Base-by-base conservation (phyloP, 176 grass and related monocot species). In the Oryza glaberrima region DNA sequence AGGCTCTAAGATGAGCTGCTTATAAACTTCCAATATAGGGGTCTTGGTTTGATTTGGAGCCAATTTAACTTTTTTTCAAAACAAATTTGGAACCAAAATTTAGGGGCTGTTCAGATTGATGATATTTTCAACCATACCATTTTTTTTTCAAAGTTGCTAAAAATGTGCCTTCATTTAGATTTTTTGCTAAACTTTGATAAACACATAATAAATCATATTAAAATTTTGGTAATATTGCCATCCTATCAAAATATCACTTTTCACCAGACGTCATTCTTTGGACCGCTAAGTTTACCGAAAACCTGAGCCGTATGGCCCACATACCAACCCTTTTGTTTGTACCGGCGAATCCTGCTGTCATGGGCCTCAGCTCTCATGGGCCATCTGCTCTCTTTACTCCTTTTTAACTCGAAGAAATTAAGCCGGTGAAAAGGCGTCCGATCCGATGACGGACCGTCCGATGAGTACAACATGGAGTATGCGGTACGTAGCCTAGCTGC, bases 291-390 rank as follows among this genome's bases (percentile, higher is more conserved):
- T 25, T 15, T 10, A 28, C 26, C 9, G 44, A 11, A 73, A 73
- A 8, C 13, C 10, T 23, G 9, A 63, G 9, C n/a, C 8, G 58
- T 23, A 63, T 11, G 58, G 58, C 58, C 58, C 20, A 63, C 4
- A 14, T 22, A 3, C 11, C 11, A 45, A 23, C 58, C 65, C 1
- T 6, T 12, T 51, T n/a, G 19, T 58, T 38, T 68, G 72, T 40
- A 41, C 64, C 15, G n/a, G 32, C 49, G 52, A 82, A 88, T 77
- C 7, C 67, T 51, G 11, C 19, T 40, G 23, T 19, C 15, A 77
- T 36, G 9, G 48, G 48, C 54, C 41, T 2, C 51, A 4, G 48
- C 28, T 38, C 41, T 2, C 51, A 4, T 48, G 63, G 47, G 54
- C 0, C 40, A 64, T 60, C 10, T 41, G 51, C 15, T 25, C 40